Conservation (phyloP, 2,329 filamentous ascomycete species). For the Coniochaeta hoffmannii region DNA sequence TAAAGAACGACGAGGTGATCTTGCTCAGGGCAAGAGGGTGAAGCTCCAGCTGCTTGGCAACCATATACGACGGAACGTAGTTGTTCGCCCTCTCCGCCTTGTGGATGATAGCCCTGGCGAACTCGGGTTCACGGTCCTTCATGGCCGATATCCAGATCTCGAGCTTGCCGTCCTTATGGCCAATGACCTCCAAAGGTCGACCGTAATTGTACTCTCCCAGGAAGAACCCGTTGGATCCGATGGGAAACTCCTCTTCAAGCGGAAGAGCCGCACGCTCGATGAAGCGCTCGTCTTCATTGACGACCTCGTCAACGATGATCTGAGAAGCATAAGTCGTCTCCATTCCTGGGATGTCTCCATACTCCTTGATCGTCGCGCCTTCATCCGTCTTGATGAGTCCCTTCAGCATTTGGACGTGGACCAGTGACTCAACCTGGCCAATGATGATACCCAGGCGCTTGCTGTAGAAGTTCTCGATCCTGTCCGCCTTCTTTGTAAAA, state of each 20-base stretch:
- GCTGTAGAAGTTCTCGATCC: slow-evolving; percentile 81
- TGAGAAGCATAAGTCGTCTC: slow-evolving; percentile 90
- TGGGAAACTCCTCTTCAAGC: slow-evolving; percentile 85
- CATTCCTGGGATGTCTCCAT: slow-evolving; percentile 74
- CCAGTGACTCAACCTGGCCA: slow-evolving; percentile 77
- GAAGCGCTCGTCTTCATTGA: slow-evolving; percentile 89
- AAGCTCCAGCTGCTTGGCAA: slow-evolving; percentile 73
- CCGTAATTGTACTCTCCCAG: slow-evolving; percentile 91
- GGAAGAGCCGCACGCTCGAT: slow-evolving; percentile 82
- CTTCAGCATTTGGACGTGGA: slow-evolving; percentile 90
- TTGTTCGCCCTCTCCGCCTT: slow-evolving; percentile 62
- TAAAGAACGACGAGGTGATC: slow-evolving; percentile 88
- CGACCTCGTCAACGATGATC: slow-evolving; percentile 79
- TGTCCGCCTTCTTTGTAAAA: slow-evolving; percentile 76
- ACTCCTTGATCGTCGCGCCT: slow-evolving; percentile 88
- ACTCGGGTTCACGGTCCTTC: slow-evolving; percentile 70
- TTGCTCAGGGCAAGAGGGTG: slow-evolving; percentile 88
- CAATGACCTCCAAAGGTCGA: slow-evolving; percentile 74
- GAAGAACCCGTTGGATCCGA: slow-evolving; percentile 81
- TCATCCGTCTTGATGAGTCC: slow-evolving; percentile 86
- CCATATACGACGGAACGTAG: slow-evolving; percentile 83
- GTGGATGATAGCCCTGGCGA: slow-evolving; percentile 66
- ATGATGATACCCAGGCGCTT: slow-evolving; percentile 85
- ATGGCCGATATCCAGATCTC: slow-evolving; percentile 70
- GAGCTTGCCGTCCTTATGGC: slow-evolving; percentile 66